Conservation (phyloP, 257 asterid species). For the Penstemon davidsonii region DNA sequence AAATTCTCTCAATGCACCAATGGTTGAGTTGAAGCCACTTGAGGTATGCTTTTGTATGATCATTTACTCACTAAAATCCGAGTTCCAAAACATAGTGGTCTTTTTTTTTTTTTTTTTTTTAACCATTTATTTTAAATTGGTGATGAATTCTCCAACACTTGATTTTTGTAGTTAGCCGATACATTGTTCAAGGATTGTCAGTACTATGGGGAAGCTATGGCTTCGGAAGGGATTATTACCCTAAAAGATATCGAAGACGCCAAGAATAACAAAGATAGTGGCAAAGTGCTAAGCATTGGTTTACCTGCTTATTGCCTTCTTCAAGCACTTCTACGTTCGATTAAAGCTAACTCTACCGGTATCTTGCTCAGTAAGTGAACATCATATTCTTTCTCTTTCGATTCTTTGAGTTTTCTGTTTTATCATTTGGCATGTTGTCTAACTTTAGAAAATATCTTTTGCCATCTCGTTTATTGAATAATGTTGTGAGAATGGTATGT, state of each 20-base stretch:
- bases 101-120: background rate
- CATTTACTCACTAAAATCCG: too few relatives aligned
- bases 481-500: too few relatives aligned
- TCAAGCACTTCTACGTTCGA: constrained; percentile 70
- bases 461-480: background rate
- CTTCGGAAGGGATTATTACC: constrained; percentile 64
- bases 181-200: constrained; percentile 67
- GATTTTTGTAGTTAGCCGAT: constrained; percentile 55
- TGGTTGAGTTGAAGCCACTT: constrained; percentile 78
- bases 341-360: constrained; percentile 63
- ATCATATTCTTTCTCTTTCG: constrained; percentile 1
- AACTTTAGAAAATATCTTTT: background rate
- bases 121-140: background rate
- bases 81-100: too few relatives aligned
- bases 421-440: background rate
- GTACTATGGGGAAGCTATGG: constrained; percentile 60
- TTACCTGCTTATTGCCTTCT: constrained; percentile 85
- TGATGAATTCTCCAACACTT: constrained; percentile 10
- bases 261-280: constrained; percentile 53
- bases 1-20: constrained; percentile 44
- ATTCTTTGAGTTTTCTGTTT: background rate
- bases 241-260: constrained; percentile 77
- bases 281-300: constrained; percentile 59
- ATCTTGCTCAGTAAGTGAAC: constrained; percentile 59
- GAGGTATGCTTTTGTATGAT: constrained; percentile 51